These are phyloP conservation scores for Pseudogymnoascus sp. DNA, from an alignment of 2,329 filamentous ascomycete genomes.

Conservation along the genomic window DNA sequence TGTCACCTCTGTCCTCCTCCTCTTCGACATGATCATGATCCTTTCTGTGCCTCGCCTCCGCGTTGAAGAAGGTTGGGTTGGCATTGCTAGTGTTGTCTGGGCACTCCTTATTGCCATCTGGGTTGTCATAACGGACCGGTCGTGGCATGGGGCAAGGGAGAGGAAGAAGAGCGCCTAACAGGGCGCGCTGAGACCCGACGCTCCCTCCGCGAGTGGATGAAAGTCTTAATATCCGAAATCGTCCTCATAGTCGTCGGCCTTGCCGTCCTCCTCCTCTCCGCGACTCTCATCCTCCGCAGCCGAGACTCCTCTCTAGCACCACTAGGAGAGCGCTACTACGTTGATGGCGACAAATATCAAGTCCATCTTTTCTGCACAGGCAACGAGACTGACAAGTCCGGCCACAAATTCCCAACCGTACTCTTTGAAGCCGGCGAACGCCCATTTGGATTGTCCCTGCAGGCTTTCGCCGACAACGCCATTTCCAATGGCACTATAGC, in stretches of 20 bases:
- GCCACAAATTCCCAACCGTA: slow-evolving; percentile 62
- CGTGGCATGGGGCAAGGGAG: slow-evolving; percentile 83
- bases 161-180: slow-evolving; percentile 88
- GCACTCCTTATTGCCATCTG: slow-evolving; percentile 70
- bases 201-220: slow-evolving; percentile 74
- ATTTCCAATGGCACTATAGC: slow-evolving; percentile 72
- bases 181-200: slow-evolving; percentile 80
- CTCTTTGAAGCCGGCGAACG: slow-evolving; percentile 77
- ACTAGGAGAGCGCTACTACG: slow-evolving; percentile 67
- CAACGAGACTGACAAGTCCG: slow-evolving; percentile 50
- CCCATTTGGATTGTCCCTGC: slow-evolving; percentile 69
- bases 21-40: slow-evolving; percentile 72
- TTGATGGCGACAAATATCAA: slow-evolving; percentile 76
- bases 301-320: slow-evolving; percentile 66
- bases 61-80: slow-evolving; percentile 82
- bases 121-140: slow-evolving; percentile 69
- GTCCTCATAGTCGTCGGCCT: slow-evolving; percentile 60
- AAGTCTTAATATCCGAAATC: slow-evolving; percentile 66
- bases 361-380: slow-evolving; percentile 81
- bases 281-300: slow-evolving; percentile 69
- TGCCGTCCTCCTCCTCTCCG: slow-evolving; percentile 66
- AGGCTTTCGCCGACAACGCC: slow-evolving; percentile 68
- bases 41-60: slow-evolving; percentile 65
- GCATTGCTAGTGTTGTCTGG: slow-evolving; percentile 79
- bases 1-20: slow-evolving; percentile 55